Evolutionary conservation across 169 alveolate genomes (phyloP).

Genomic region (Babesia sp.): DNA sequence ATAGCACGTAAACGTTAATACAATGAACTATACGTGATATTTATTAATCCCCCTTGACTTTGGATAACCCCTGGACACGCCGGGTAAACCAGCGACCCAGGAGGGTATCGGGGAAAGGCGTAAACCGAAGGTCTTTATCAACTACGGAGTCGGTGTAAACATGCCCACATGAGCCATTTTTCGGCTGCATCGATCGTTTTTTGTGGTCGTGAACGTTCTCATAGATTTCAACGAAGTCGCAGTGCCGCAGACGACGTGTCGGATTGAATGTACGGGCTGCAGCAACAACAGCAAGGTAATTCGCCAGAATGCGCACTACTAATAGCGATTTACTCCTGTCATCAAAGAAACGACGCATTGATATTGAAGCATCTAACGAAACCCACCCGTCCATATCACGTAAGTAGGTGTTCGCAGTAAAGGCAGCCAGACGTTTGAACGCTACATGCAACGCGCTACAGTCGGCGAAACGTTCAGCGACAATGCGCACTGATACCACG

Average conservation of each 20-base stretch:
- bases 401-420: slow-evolving; percentile 13
- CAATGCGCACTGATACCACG: slow-evolving; percentile 8
- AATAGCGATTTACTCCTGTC: slow-evolving; percentile 11
- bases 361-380: slow-evolving; percentile 43
- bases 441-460: background rate
- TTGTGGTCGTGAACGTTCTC: slow-evolving; percentile 14
- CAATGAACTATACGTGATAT: too few species aligned
- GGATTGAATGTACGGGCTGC: slow-evolving; percentile 40
- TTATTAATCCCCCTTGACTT: slow-evolving; percentile 3
- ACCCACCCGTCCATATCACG: slow-evolving; percentile 6
- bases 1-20: too few species aligned
- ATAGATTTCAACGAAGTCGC: slow-evolving; percentile 41
- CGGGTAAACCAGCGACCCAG: slow-evolving; percentile 8
- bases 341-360: slow-evolving; percentile 25
- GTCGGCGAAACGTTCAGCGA: background rate
- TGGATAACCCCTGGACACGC: background rate
- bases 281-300: slow-evolving; percentile 34
- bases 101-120: slow-evolving; percentile 7
- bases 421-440: slow-evolving; percentile 4
- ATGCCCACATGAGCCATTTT: background rate
- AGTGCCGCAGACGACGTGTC: slow-evolving; percentile 24
- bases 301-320: slow-evolving; percentile 32
- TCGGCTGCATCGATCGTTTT: slow-evolving; percentile 1
- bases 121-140: background rate
- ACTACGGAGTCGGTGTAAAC: background rate